Percentiles rank a stretch among this genome's conserved stretches.
These are phyloP conservation scores for Parastagonospora avenae DNA, from an alignment of 2,329 filamentous ascomycete genomes.

Conservation along the genomic window DNA sequence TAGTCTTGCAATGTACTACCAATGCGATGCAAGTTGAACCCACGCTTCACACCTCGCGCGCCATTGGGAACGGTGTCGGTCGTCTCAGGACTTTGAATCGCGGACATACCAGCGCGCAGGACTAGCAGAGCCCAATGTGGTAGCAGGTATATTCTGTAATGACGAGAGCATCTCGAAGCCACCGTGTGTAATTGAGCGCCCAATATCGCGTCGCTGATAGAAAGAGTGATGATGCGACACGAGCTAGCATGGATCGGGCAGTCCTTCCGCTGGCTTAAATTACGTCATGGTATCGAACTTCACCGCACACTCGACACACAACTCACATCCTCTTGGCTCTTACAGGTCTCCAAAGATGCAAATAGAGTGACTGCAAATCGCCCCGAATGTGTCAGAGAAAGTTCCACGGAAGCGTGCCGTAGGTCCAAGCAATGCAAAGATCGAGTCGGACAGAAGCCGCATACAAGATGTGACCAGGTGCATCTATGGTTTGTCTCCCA, in stretches of 20 bases:
- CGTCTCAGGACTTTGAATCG: constrained; percentile 29
- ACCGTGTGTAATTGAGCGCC: background rate
- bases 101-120: constrained; percentile 29
- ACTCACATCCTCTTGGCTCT: too few relatives aligned
- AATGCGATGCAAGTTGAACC: constrained; percentile 9
- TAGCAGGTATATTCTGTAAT: background rate
- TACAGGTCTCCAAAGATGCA: too few relatives aligned
- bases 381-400: too few relatives aligned
- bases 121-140: background rate
- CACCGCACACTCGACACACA: too few relatives aligned
- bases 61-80: constrained; percentile 12
- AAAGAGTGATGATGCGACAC: background rate
- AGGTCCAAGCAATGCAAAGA: too few relatives aligned
- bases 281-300: too few relatives aligned
- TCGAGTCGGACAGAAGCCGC: too few relatives aligned
- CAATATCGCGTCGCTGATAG: constrained; percentile 3
- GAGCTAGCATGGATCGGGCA: constrained; percentile 3
- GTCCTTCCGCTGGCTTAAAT: background rate
- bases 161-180: constrained; percentile 4
- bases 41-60: constrained; percentile 34
- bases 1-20: constrained; percentile 13
- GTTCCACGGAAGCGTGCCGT: too few relatives aligned
- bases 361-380: too few relatives aligned
- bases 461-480: too few relatives aligned
- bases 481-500: too few relatives aligned